phyloP scores from a whole-genome alignment of 1,284 basidiomycete species.

The Trichosporon coremiiforme region DNA sequence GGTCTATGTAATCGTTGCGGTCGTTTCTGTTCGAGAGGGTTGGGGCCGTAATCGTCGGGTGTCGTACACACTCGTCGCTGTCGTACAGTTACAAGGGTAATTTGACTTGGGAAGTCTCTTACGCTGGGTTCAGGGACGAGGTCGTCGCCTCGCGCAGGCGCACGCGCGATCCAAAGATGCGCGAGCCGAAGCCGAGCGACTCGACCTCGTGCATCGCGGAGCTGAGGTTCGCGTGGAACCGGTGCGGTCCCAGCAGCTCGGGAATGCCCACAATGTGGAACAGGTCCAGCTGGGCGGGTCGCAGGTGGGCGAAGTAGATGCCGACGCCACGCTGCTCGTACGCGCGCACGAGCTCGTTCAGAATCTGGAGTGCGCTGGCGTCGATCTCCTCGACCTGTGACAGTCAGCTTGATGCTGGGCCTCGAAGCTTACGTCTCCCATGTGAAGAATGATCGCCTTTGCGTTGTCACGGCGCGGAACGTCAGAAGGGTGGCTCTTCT shows the following conservation, averaged over 20 bases:
- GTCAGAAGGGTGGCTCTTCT: constrained; percentile 80
- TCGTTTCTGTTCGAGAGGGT: constrained; percentile 6
- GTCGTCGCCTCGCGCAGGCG: constrained; percentile 5
- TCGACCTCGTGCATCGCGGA: constrained; percentile 52
- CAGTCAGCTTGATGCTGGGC: background rate
- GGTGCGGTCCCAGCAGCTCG: constrained; percentile 65
- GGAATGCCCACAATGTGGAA: constrained; percentile 60
- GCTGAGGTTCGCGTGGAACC: constrained; percentile 70
- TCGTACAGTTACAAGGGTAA: background rate
- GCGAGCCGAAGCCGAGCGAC: constrained; percentile 46
- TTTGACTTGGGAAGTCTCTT: background rate
- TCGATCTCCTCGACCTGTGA: constrained; percentile 73
- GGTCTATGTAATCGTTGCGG: background rate
- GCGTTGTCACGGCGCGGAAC: constrained; percentile 74
- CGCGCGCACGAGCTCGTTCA: constrained; percentile 74
- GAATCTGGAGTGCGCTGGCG: constrained; percentile 79
- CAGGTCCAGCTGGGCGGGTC: constrained; percentile 61
- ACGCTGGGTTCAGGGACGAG: background rate
- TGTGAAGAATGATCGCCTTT: constrained; percentile 78
- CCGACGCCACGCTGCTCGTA: constrained; percentile 71
- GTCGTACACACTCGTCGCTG: constrained; percentile 5
- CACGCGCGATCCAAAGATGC: constrained; percentile 17
- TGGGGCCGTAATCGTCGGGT: background rate
- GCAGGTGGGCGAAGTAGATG: constrained; percentile 77
- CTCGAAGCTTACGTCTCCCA: constrained; percentile 63